Evolutionary conservation across 1,284 basidiomycete species (phyloP).

Genomic region (Moesziomyces antarcticus): DNA sequence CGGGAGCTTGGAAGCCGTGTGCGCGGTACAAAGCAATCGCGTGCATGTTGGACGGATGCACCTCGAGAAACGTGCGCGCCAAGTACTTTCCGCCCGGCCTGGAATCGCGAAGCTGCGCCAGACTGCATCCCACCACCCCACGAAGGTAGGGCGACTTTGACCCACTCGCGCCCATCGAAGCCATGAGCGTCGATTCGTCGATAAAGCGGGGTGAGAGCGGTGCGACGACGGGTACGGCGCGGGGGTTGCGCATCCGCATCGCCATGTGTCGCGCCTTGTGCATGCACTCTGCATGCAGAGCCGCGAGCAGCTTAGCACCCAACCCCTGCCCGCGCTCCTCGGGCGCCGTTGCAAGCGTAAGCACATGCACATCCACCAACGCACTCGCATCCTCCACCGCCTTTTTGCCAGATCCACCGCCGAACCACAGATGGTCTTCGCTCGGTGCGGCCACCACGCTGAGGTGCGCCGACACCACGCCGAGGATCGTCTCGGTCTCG

Average conservation of each 20-base stretch:
- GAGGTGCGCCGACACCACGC: conserved; percentile 53
- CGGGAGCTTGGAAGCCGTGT: conserved; percentile 35
- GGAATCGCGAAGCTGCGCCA: not conserved
- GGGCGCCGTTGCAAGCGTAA: conserved; percentile 52
- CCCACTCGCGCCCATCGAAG: not conserved
- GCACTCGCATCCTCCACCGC: conserved; percentile 13
- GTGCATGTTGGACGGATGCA: conserved; percentile 51
- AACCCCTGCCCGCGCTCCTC: conserved; percentile 57
- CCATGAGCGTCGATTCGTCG: conserved; percentile 7
- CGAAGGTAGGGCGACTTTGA: conserved; percentile 1
- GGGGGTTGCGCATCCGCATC: conserved; percentile 9
- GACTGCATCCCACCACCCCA: not conserved
- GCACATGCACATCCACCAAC: conserved; percentile 48
- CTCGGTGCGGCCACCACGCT: conserved; percentile 14
- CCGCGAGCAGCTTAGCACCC: conserved; percentile 50
- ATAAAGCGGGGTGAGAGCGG: conserved; percentile 23
- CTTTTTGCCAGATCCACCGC: not conserved
- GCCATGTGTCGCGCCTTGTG: conserved; percentile 24
- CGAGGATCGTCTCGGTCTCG: conserved; percentile 56
- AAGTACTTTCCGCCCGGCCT: conserved; percentile 4
- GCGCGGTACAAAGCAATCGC: conserved; percentile 48
- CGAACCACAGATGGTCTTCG: conserved; percentile 21
- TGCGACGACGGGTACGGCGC: conserved; percentile 5
- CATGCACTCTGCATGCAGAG: conserved; percentile 45
- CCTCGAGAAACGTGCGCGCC: conserved; percentile 44